phyloP scores from a whole-genome alignment of 352 stramenopile genomes.

The Pythium rhizo-oryzae region DNA sequence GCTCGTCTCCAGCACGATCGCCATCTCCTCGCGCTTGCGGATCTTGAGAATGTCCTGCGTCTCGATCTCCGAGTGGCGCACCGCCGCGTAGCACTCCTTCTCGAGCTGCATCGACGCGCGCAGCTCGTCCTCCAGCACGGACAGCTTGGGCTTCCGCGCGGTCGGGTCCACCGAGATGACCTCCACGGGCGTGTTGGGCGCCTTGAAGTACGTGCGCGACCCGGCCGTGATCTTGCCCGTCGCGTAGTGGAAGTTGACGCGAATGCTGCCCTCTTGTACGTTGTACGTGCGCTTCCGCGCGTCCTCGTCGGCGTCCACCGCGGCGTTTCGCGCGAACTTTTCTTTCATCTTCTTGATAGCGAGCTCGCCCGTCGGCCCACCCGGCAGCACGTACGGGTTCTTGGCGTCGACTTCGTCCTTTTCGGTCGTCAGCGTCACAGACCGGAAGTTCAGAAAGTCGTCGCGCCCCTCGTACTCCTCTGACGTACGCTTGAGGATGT shows the following conservation, averaged over 20 bases:
- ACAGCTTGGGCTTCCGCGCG: conserved; percentile 65
- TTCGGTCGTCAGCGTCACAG: conserved; percentile 73
- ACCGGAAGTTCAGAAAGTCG: conserved; percentile 86
- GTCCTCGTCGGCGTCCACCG: conserved; percentile 67
- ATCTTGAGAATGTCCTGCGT: conserved; percentile 91
- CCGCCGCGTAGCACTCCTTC: conserved; percentile 91
- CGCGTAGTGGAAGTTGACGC: conserved; percentile 91
- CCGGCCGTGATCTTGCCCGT: conserved; percentile 91
- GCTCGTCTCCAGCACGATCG: conserved; percentile 81
- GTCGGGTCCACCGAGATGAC: conserved; percentile 75
- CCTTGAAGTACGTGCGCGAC: conserved; percentile 81
- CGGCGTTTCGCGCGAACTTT: conserved; percentile 81
- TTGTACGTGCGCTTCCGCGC: conserved; percentile 92
- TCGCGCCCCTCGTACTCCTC: conserved; percentile 88
- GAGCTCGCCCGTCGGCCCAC: conserved; percentile 70
- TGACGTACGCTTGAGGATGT: conserved; percentile 87
- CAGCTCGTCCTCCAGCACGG: conserved; percentile 75
- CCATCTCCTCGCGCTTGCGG: conserved; percentile 87
- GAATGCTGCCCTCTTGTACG: conserved; percentile 88
- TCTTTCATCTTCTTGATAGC: conserved; percentile 94
- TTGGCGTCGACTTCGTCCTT: conserved; percentile 80
- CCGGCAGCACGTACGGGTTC: conserved; percentile 80
- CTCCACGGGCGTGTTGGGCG: conserved; percentile 63
- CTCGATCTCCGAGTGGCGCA: conserved; percentile 89
- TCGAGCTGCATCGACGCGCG: conserved; percentile 75